These are phyloP conservation scores for Blumeria hordei DNA, from an alignment of 2,329 filamentous ascomycete species.

Conservation along the genomic window DNA sequence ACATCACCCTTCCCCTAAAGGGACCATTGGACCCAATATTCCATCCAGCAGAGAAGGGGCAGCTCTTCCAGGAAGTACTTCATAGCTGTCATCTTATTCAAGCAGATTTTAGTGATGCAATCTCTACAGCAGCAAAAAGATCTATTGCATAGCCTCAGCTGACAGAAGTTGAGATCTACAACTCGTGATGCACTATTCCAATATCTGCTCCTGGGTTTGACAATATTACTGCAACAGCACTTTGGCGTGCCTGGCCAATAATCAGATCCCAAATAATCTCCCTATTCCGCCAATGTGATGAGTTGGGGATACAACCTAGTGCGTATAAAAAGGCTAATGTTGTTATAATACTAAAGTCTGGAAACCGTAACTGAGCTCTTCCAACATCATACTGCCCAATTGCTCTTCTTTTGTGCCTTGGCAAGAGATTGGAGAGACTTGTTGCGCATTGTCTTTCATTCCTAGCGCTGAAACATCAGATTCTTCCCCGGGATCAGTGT, in stretches of 20 bases:
- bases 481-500: neutral
- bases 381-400: neutral
- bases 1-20: no score
- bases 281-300: neutral
- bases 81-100: no score
- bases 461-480: neutral
- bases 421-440: neutral
- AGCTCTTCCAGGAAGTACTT: no score
- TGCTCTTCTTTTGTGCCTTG: neutral
- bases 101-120: no score
- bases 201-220: no score
- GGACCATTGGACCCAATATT: no score
- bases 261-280: neutral
- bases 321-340: neutral
- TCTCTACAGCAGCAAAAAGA: no score
- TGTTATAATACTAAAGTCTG: neutral
- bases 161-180: no score
- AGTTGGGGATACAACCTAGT: neutral
- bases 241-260: neutral
- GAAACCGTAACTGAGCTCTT: neutral
- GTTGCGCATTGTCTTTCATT: neutral
- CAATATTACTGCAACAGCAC: no score
- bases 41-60: no score
- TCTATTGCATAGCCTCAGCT: no score
- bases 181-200: no score